phyloP scores from a whole-genome alignment of 257 asterid species.

The Paraleonurus japonicus region DNA sequence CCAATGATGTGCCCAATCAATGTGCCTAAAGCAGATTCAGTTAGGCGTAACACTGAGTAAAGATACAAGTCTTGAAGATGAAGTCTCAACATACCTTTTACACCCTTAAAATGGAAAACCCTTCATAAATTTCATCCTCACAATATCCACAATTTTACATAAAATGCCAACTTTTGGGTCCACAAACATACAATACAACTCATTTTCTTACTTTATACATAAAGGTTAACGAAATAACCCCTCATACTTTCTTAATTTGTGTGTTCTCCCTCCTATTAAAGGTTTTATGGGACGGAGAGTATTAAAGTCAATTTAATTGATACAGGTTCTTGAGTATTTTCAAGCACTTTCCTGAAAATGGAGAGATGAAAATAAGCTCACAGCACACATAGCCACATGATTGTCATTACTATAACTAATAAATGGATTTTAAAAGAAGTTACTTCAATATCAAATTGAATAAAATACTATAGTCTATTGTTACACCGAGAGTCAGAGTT shows the following conservation, averaged over 20 bases:
- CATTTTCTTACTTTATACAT: no score
- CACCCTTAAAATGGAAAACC: no score
- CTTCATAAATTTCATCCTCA: no score
- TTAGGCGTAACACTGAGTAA: background rate
- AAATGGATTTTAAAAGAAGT: background rate
- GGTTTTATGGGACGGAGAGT: no score
- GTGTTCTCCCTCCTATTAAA: no score
- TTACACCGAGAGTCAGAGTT: no score
- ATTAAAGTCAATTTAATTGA: background rate
- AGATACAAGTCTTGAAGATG: background rate
- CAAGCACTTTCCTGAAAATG: background rate
- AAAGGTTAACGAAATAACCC: no score
- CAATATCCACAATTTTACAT: no score
- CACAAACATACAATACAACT: no score
- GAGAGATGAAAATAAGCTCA: background rate
- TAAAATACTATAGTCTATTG: background rate
- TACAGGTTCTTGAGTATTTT: background rate
- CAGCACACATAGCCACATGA: background rate
- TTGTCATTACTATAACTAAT: background rate
- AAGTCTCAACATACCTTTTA: no score
- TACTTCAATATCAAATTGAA: constrained; percentile 4
- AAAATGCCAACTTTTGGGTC: no score
- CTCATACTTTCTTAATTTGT: no score
- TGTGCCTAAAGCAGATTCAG: background rate
- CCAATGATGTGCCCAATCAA: background rate